A percentile compares a stretch with the other conserved stretches of the same genome.
These are phyloP conservation scores for Westerdykella sp. DNA, from an alignment of 2,329 filamentous ascomycete genomes.

Conservation along the genomic window DNA sequence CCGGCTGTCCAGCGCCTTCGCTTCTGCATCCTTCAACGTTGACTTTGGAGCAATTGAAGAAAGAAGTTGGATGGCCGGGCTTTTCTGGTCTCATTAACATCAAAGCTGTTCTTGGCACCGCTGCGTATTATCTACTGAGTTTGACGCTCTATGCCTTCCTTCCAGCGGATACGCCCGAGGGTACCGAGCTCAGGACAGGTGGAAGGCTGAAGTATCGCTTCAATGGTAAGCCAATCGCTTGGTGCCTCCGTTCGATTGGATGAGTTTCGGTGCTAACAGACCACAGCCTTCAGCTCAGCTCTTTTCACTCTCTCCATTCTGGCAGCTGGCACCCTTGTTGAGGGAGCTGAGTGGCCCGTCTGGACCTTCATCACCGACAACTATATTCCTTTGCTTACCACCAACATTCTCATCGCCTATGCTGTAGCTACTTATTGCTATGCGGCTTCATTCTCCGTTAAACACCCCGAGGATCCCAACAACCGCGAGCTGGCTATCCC, in stretches of 20 bases:
- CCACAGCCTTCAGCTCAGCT: slow-evolving; percentile 66
- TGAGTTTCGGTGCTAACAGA: slow-evolving; percentile 8
- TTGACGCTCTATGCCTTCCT: slow-evolving; percentile 69
- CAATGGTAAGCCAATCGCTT: slow-evolving; percentile 39
- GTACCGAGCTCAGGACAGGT: slow-evolving; percentile 62
- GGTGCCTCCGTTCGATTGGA: slow-evolving; percentile 3
- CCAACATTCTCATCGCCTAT: slow-evolving; percentile 72
- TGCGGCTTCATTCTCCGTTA: slow-evolving; percentile 72
- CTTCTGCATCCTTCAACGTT: slow-evolving; percentile 67
- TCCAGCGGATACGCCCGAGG: slow-evolving; percentile 66
- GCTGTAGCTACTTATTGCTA: slow-evolving; percentile 73
- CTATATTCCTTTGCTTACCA: slow-evolving; percentile 77
- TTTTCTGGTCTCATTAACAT: slow-evolving; percentile 64
- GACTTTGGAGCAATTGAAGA: slow-evolving; percentile 65
- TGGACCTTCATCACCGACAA: slow-evolving; percentile 95
- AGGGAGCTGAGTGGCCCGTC: slow-evolving; percentile 75
- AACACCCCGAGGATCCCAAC: slow-evolving; percentile 60
- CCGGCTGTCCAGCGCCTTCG: slow-evolving; percentile 82
- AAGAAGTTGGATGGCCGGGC: slow-evolving; percentile 80
- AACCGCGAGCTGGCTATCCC: slow-evolving; percentile 74
- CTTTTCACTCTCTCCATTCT: slow-evolving; percentile 65
- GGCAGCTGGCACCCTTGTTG: slow-evolving; percentile 65
- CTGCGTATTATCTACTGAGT: slow-evolving; percentile 74
- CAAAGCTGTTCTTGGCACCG: slow-evolving; percentile 60
- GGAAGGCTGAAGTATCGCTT: slow-evolving; percentile 77